phyloP scores from a whole-genome alignment of 805 yeast species.

The Barnettozyma vustinii region DNA sequence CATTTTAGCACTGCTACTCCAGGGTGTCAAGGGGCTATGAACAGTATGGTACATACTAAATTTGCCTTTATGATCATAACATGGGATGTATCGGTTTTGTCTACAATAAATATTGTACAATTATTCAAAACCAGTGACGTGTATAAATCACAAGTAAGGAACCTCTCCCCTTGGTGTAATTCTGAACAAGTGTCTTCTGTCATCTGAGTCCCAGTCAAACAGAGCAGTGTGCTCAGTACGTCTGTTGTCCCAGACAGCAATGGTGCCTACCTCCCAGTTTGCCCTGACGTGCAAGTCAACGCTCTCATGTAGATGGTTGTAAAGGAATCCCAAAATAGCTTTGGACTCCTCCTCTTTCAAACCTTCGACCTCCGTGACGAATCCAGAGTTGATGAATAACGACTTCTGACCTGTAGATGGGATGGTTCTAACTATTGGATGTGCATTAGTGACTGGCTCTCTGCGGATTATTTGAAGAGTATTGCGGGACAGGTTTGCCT shows the following conservation, averaged over 20 bases:
- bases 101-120: too few species aligned
- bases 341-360: constrained; percentile 62
- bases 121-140: too few species aligned
- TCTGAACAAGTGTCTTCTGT: constrained; percentile 13
- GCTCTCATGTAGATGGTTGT: constrained; percentile 39
- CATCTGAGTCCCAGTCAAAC: constrained; percentile 56
- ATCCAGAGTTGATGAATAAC: constrained; percentile 47
- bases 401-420: constrained; percentile 57
- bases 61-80: too few species aligned
- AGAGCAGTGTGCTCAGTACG: constrained; percentile 54
- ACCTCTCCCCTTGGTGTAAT: constrained; percentile 11
- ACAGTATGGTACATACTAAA: too few species aligned
- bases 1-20: constrained; percentile 14
- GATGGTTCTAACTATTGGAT: constrained; percentile 59
- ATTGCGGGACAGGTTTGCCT: constrained; percentile 32
- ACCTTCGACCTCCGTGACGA: constrained; percentile 56
- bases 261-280: constrained; percentile 54
- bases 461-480: constrained; percentile 41
- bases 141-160: not conserved
- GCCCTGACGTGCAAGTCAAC: constrained; percentile 57
- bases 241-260: constrained; percentile 69
- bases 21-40: constrained; percentile 3
- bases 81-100: too few species aligned
- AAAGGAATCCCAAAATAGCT: constrained; percentile 46
- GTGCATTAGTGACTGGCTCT: constrained; percentile 47